Conservation (phyloP, 2,329 filamentous ascomycete species). For the Tolypocladium tropicale region DNA sequence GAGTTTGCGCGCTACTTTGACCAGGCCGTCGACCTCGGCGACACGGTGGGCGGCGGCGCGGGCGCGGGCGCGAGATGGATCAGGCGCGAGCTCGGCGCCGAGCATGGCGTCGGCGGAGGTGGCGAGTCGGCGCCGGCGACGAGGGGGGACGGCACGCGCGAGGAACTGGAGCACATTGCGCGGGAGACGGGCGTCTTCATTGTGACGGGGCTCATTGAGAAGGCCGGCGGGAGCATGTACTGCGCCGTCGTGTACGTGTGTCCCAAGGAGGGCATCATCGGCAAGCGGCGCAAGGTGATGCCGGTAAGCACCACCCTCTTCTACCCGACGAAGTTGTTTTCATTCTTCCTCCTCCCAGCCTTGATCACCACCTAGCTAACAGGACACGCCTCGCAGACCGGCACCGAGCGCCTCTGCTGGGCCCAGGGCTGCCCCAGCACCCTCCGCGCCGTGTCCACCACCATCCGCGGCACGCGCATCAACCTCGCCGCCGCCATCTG, state of each 20-base stretch:
- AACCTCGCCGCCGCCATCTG: slow-evolving; percentile 84
- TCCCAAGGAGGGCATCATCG: slow-evolving; percentile 59
- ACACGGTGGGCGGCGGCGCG: slow-evolving; percentile 51
- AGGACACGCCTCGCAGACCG: slow-evolving; percentile 44
- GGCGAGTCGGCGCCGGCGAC: no score
- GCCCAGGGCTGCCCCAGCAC: slow-evolving; percentile 74
- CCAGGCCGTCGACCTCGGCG: slow-evolving; percentile 71
- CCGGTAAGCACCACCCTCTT: no score
- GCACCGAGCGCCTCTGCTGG: slow-evolving; percentile 76
- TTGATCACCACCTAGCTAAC: no score
- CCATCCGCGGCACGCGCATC: slow-evolving; percentile 67
- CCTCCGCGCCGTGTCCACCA: slow-evolving; percentile 67
- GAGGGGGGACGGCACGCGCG: slow-evolving; percentile 55
- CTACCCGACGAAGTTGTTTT: no score
- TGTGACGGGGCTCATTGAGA: slow-evolving; percentile 71
- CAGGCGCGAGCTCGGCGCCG: slow-evolving; percentile 37
- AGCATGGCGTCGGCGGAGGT: slow-evolving; percentile 8
- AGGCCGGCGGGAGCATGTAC: slow-evolving; percentile 71
- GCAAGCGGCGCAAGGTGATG: slow-evolving; percentile 88
- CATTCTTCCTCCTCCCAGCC: no score
- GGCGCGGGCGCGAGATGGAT: slow-evolving; percentile 69
- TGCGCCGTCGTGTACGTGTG: slow-evolving; percentile 77
- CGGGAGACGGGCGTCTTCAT: slow-evolving; percentile 72
- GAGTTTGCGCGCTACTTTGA: slow-evolving; percentile 77
- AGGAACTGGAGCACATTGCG: slow-evolving; percentile 68